Evolutionary conservation across 2,329 filamentous ascomycete species (phyloP), one percentile per base, ranked within the genome.

Genomic region (Fusarium zealandicum): DNA sequence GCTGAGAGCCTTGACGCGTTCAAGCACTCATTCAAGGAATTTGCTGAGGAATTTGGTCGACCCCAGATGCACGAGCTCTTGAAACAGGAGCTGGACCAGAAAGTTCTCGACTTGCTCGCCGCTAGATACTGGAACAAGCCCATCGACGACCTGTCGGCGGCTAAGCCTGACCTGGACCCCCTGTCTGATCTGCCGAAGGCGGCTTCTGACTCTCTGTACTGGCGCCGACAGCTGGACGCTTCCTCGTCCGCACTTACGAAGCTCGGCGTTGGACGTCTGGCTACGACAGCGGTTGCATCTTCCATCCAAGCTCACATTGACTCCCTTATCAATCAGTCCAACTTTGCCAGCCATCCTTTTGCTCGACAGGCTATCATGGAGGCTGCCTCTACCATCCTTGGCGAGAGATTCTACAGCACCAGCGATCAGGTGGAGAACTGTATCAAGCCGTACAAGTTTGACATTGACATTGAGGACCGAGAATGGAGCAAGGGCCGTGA

Each of bases 341-440:
- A 90, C 9, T 99, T 99, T 72, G 83, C 90, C 16, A 85, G 88
- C 37, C 95, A 99, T 69, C 95, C 96, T 0, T 96, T 95, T 67
- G 95, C 95, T 9, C 88, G 91, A 30, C 87, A 95, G 72, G 90
- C 92, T n/a, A 98, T 99, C 62, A 90, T 87, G 40, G 92, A 97
- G 65, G 93, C 95, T 1, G 92, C 92, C 2, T 90, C 91, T 0
- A 89, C 86, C 20, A 98, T 99, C 46, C 78, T 99, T 11, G 95
- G 95, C 62, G 95, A 99, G 68, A 83, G 93, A 12, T 96, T 96
- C 61, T 98, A 97, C 76, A 95, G 93, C 74, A 99, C 96, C 1
- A 95, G 90, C 59, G 96, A 99, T 69, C 95, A 98, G 75, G 90
- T 99, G 1, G 95, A 99, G 74, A 98, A 98, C 71, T 99, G 93